These are phyloP conservation scores for Boletus vermiculosoides DNA, from an alignment of 768 basidiomycete species.

Conservation along the genomic window DNA sequence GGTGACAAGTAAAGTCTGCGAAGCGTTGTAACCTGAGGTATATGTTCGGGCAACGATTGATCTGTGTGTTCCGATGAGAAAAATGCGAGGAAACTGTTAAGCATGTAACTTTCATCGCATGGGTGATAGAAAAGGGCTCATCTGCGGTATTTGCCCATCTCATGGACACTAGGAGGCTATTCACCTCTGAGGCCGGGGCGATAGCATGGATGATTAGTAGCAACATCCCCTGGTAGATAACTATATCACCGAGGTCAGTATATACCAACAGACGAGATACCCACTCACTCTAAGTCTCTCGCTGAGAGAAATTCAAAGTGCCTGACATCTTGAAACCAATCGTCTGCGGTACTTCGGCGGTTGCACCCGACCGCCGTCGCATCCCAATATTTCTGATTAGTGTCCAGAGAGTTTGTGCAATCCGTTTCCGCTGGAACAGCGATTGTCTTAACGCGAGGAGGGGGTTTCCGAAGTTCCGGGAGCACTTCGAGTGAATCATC, in stretches of 20 bases:
- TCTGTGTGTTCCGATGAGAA: conserved; percentile 14
- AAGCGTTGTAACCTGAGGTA: conserved; percentile 51
- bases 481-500: conserved; percentile 37
- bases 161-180: conserved; percentile 58
- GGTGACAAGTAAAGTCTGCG: conserved; percentile 66
- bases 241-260: conserved; percentile 38
- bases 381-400: conserved; percentile 41
- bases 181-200: conserved; percentile 59
- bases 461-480: conserved; percentile 16
- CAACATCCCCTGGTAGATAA: conserved; percentile 79
- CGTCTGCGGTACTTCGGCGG: conserved; percentile 66
- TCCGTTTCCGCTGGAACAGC: conserved; percentile 16
- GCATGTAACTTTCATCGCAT: conserved; percentile 37
- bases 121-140: conserved; percentile 38
- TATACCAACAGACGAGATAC: background rate
- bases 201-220: conserved; percentile 77
- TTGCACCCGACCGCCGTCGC: conserved; percentile 62
- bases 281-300: conserved; percentile 55
- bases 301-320: conserved; percentile 79
- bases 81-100: background rate
- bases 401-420: conserved; percentile 31
- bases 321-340: conserved; percentile 95
- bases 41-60: conserved; percentile 23
- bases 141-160: conserved; percentile 70
- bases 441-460: conserved; percentile 29